These are phyloP conservation scores for Globisporangium carolinianum DNA, from an alignment of 352 stramenopile species.

Conservation along the genomic window DNA sequence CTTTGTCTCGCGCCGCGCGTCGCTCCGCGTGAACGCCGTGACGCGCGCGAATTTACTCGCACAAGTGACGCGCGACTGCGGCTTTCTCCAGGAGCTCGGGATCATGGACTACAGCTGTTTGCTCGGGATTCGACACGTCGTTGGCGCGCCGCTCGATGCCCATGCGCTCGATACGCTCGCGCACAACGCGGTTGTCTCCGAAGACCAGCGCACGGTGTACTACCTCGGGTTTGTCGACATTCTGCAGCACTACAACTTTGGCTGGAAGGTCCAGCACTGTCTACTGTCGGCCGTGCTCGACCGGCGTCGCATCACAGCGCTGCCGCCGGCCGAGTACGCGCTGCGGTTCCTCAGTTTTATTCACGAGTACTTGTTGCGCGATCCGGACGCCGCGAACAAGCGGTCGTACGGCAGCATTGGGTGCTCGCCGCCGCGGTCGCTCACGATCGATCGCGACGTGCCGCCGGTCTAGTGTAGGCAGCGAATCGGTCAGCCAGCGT, in stretches of 20 bases:
- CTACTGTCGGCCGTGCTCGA: constrained; percentile 62
- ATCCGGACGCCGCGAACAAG: constrained; percentile 41
- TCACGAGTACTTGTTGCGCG: constrained; percentile 73
- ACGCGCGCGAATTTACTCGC: constrained; percentile 68
- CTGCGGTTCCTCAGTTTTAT: constrained; percentile 84
- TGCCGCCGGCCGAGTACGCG: constrained; percentile 78
- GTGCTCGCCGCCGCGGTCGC: constrained; percentile 14
- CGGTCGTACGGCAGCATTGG: constrained; percentile 74
- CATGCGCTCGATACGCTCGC: constrained; percentile 44
- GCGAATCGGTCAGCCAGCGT: neutral
- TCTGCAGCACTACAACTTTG: constrained; percentile 79
- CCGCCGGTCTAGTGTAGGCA: neutral
- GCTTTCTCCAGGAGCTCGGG: constrained; percentile 77
- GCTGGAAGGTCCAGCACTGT: constrained; percentile 81
- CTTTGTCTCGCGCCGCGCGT: constrained; percentile 63
- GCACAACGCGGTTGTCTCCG: constrained; percentile 77
- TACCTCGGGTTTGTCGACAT: constrained; percentile 85
- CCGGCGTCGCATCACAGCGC: constrained; percentile 70
- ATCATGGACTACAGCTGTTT: constrained; percentile 88
- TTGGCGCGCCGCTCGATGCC: constrained; percentile 27
- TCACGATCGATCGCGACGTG: constrained; percentile 8
- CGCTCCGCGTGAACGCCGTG: constrained; percentile 60
- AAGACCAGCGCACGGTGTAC: constrained; percentile 63
- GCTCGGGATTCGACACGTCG: constrained; percentile 64
- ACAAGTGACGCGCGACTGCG: constrained; percentile 78